Percentiles rank a stretch among this genome's conserved stretches.
Evolutionary conservation across 768 basidiomycete species (phyloP).

Genomic region (Pholiota conissans): DNA sequence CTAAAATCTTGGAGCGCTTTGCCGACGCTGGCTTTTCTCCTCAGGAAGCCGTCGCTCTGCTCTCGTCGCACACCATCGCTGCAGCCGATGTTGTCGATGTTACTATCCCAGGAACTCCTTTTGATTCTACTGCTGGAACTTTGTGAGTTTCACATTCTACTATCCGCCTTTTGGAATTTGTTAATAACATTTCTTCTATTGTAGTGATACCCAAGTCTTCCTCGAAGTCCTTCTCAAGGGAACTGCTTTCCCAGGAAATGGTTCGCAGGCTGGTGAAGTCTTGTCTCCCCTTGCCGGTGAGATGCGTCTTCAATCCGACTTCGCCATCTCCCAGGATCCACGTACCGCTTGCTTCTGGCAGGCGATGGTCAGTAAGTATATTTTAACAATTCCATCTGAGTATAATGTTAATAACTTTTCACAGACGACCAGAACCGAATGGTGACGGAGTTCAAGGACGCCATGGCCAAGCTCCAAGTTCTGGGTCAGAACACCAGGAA

Average conservation of each 20-base stretch:
- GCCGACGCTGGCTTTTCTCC: conserved; percentile 27
- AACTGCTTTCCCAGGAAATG: conserved; percentile 11
- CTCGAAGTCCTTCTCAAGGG: conserved; percentile 31
- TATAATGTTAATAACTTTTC: neutral
- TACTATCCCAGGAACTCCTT: conserved; percentile 27
- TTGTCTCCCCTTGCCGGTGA: conserved; percentile 33
- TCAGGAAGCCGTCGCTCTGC: conserved; percentile 21
- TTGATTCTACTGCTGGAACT: conserved; percentile 33
- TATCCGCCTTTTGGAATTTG: neutral
- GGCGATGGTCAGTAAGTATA: conserved; percentile 13
- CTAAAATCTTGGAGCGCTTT: conserved; percentile 21
- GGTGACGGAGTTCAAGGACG: conserved; percentile 23
- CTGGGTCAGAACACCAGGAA: conserved; percentile 26
- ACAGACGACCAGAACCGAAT: conserved; percentile 24
- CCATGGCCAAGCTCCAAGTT: conserved; percentile 33
- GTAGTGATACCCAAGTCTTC: conserved; percentile 33
- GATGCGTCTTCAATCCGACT: conserved; percentile 40
- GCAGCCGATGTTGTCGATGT: conserved; percentile 26
- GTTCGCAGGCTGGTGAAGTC: conserved; percentile 28
- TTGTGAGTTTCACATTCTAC: conserved; percentile 13
- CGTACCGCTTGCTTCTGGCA: conserved; percentile 25
- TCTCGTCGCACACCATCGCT: conserved; percentile 25
- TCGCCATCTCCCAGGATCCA: conserved; percentile 19
- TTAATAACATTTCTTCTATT: neutral
- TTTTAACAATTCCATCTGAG: neutral